A percentile compares a stretch with the other conserved stretches of the same genome.
phyloP scores from a whole-genome alignment of 2,329 filamentous ascomycete genomes.

The Microdochium bolleyi region DNA sequence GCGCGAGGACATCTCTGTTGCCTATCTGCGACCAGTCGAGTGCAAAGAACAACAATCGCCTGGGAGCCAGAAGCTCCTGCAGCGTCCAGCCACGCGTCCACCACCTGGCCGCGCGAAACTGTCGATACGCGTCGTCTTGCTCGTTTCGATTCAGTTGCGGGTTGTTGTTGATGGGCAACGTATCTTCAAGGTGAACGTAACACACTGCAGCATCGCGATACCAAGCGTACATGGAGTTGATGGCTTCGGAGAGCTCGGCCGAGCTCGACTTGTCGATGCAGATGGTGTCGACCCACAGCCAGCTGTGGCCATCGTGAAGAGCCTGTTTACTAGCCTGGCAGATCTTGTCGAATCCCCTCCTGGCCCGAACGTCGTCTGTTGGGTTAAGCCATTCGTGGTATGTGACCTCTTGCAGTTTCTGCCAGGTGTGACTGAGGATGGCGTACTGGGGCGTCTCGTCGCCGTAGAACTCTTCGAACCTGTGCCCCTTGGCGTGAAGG shows the following conservation, averaged over 20 bases:
- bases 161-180: neutral
- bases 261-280: slow-evolving; percentile 1
- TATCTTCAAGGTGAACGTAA: neutral
- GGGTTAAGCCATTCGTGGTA: neutral
- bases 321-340: neutral
- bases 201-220: neutral
- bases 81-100: neutral
- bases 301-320: neutral
- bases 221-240: neutral
- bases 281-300: slow-evolving; percentile 1
- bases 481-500: neutral
- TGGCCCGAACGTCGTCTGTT: neutral
- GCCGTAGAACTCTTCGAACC: neutral
- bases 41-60: neutral
- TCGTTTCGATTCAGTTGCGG: too few relatives aligned
- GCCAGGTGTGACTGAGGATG: slow-evolving; percentile 2
- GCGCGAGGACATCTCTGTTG: neutral
- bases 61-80: neutral
- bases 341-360: neutral
- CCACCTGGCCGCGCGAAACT: neutral
- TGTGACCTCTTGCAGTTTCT: neutral
- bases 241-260: neutral
- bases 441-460: neutral
- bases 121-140: neutral
- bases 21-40: neutral